Base-by-base conservation (phyloP, 305 asterid genomes). In the Solanum hybrid region DNA sequence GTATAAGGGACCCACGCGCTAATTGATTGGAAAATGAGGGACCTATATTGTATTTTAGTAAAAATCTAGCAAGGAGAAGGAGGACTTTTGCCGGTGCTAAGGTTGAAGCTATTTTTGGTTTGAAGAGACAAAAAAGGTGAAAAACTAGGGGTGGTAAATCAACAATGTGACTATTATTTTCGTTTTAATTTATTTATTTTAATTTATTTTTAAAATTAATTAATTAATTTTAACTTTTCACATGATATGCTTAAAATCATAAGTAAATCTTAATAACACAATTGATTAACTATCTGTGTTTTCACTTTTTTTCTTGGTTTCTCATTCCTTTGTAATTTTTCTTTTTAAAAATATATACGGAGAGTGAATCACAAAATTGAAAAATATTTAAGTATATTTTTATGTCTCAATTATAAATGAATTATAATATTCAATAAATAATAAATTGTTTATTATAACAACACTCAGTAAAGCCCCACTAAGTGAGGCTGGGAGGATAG, bases 161-260 rank as follows among this genome's bases (percentile, higher is more conserved):
- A 29, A 73, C 76, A 3, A 3, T 56, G 69, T 56, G 0, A 56
- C 1, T 0, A 2, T 19, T 8, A 17, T 60, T 60, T 60, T 0
- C 6, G 2, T 0, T 51, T 66, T 24, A 24, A 10, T 69, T 15
- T 51, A n/a, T n/a, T n/a, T n/a, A n/a, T n/a, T n/a, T n/a, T n/a
- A n/a, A n/a, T n/a, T n/a, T n/a, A n/a, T n/a, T n/a, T n/a, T n/a
- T n/a, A n/a, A n/a, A n/a, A n/a, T n/a, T n/a, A n/a, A n/a, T n/a
- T n/a, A n/a, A n/a, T n/a, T n/a, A n/a, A n/a, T n/a, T n/a, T n/a
- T 15, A 5, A 51, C 0, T 5, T 14, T 14, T 14, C 0, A 14
- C 0, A 0, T 40, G 14, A 40, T 0, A 42, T 5, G 0, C 0
- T 51, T 15, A 0, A 51, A 51, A 51, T 15, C 0, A 51, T 0